phyloP scores from a whole-genome alignment of 805 yeast genomes.

The Wickerhamomyces ciferrii region DNA sequence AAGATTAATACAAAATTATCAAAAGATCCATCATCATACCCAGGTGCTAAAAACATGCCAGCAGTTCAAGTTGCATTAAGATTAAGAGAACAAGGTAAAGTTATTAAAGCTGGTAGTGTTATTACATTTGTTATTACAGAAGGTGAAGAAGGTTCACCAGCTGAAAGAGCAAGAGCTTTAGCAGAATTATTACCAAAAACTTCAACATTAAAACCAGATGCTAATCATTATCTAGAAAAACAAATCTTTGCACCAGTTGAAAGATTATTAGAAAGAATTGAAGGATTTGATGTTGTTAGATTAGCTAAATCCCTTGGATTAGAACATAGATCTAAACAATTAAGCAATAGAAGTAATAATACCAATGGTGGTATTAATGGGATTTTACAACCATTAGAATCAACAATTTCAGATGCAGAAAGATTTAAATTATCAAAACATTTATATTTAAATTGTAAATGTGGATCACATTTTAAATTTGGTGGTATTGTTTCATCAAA shows the following conservation, averaged over 20 bases:
- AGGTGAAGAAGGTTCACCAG: conserved; percentile 44
- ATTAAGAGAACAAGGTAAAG: conserved; percentile 76
- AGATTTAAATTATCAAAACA: conserved; percentile 64
- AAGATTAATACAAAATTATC: conserved; percentile 84
- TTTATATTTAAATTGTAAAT: conserved; percentile 54
- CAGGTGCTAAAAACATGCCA: conserved; percentile 76
- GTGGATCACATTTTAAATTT: conserved; percentile 57
- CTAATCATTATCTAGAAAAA: conserved; percentile 74
- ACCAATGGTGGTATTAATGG: conserved; percentile 25
- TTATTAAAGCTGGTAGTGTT: conserved; percentile 84
- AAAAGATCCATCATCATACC: conserved; percentile 83
- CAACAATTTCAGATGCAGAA: conserved; percentile 75
- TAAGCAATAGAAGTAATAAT: conserved; percentile 19
- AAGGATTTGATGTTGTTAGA: conserved; percentile 78
- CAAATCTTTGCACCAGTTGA: conserved; percentile 90
- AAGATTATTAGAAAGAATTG: conserved; percentile 77
- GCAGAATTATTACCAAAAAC: conserved; percentile 60
- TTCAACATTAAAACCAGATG: conserved; percentile 59
- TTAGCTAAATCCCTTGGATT: conserved; percentile 76
- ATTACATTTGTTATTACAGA: conserved; percentile 78
- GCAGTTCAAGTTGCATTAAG: conserved; percentile 89
- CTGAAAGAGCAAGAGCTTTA: conserved; percentile 81
- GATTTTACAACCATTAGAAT: conserved; percentile 68
- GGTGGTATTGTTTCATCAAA: conserved; percentile 70
- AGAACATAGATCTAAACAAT: conserved; percentile 47